These are phyloP conservation scores for Psilocybe tampanensis DNA, from an alignment of 768 basidiomycete species.

Conservation along the genomic window DNA sequence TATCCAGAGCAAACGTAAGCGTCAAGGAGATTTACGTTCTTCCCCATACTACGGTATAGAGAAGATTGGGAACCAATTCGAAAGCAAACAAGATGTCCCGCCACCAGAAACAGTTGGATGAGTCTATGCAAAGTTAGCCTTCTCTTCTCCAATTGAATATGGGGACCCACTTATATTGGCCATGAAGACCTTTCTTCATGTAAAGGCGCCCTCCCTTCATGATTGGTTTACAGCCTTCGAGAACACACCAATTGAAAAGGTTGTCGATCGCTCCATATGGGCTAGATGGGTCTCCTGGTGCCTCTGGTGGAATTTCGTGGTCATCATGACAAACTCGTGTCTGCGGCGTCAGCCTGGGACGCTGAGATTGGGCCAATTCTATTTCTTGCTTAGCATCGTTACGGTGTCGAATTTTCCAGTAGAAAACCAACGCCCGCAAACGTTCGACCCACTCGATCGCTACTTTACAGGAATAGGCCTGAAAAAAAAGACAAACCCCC, in stretches of 20 bases:
- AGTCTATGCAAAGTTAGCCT: constrained; percentile 41
- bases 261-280: constrained; percentile 59
- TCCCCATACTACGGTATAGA: constrained; percentile 57
- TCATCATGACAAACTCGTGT: constrained; percentile 43
- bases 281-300: constrained; percentile 53
- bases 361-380: constrained; percentile 66
- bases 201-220: constrained; percentile 74
- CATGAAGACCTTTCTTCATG: constrained; percentile 67
- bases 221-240: constrained; percentile 79
- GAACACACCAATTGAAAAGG: constrained; percentile 86
- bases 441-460: constrained; percentile 87
- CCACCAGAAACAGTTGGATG: constrained; percentile 72
- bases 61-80: constrained; percentile 59
- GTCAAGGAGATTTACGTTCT: constrained; percentile 65
- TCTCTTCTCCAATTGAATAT: not conserved
- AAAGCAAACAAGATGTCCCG: constrained; percentile 76
- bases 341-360: constrained; percentile 62
- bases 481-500: not conserved
- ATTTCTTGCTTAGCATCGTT: constrained; percentile 81
- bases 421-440: constrained; percentile 67
- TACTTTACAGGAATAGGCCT: constrained; percentile 67
- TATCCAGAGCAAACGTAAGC: constrained; percentile 89
- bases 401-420: constrained; percentile 80
- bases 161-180: constrained; percentile 74
- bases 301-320: constrained; percentile 48